Evolutionary conservation across 345 rosid species (phyloP).

Genomic region (Cardamine occulta): DNA sequence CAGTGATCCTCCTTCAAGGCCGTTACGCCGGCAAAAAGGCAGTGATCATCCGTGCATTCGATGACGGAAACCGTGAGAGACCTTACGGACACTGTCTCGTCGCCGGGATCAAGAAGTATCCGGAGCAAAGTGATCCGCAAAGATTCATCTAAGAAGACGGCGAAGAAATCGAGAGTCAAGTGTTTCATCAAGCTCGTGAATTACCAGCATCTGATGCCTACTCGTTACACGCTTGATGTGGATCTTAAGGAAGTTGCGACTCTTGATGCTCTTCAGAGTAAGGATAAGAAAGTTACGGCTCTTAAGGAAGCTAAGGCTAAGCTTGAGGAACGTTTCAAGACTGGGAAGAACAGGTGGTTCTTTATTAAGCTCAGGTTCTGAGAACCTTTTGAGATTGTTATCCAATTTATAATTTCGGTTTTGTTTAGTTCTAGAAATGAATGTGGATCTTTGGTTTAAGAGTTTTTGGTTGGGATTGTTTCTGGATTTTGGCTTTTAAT

Average conservation of each 20-base stretch:
- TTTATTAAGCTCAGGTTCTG: constrained; percentile 68
- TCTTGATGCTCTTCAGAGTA: constrained; percentile 46
- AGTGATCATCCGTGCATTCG: constrained; percentile 53
- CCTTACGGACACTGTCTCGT: constrained; percentile 64
- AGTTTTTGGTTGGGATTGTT: constrained; percentile 5
- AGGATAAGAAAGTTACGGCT: constrained; percentile 57
- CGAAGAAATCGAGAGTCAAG: constrained; percentile 60
- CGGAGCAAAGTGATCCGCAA: constrained; percentile 59
- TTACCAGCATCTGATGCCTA: constrained; percentile 66
- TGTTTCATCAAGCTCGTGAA: constrained; percentile 61
- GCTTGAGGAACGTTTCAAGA: constrained; percentile 67
- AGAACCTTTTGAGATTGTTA: constrained; percentile 3
- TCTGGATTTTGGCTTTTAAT: constrained; percentile 7
- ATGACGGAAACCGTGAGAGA: constrained; percentile 56
- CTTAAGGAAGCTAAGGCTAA: constrained; percentile 58
- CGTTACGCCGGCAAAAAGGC: constrained; percentile 64
- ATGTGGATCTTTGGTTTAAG: constrained; percentile 26
- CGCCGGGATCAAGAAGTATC: constrained; percentile 60
- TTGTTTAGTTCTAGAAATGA: constrained; percentile 26
- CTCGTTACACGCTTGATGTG: constrained; percentile 66
- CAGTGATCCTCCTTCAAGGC: constrained; percentile 62
- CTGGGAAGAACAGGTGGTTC: constrained; percentile 71
- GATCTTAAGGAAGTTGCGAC: constrained; percentile 61
- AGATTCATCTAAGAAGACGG: constrained; percentile 64
- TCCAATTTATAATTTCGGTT: constrained; percentile 9